A percentile compares a stretch with the other conserved stretches of the same genome.
Evolutionary conservation across 306 rosid genomes (phyloP).

Genomic region (Lathyrus sativus): DNA sequence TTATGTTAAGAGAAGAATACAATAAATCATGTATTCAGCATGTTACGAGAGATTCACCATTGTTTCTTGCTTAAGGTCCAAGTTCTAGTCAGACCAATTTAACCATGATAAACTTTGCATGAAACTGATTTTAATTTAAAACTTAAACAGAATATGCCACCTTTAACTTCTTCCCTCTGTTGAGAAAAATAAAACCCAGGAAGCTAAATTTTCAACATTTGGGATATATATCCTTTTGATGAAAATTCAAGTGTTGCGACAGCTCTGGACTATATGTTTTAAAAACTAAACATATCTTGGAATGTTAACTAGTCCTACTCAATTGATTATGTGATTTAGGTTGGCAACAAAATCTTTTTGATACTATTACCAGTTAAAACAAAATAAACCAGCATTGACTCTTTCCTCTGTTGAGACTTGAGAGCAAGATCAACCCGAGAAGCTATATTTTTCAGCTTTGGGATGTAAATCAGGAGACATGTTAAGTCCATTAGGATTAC

Average conservation of each 20-base stretch:
- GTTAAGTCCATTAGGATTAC: conserved; percentile 18
- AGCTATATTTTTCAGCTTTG: background rate
- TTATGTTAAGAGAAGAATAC: conserved; percentile 24
- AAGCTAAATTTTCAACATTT: background rate
- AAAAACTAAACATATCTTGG: too few relatives aligned
- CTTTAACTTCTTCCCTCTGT: conserved; percentile 6
- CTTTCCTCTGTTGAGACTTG: conserved; percentile 25
- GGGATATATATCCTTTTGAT: background rate
- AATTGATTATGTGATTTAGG: background rate
- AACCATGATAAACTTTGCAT: background rate
- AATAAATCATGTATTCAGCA: conserved; percentile 5
- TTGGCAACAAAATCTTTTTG: conserved; percentile 5
- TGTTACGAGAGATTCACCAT: conserved; percentile 15
- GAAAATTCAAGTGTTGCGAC: background rate
- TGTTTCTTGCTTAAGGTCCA: conserved; percentile 31
- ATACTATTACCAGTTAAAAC: too few relatives aligned
- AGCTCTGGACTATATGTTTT: background rate
- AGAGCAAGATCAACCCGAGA: conserved; percentile 11
- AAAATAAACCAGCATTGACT: conserved; percentile 10
- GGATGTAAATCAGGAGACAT: background rate
- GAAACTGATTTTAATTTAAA: conserved; percentile 27
- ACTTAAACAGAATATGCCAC: conserved; percentile 11
- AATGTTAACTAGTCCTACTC: background rate
- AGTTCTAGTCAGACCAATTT: conserved; percentile 14
- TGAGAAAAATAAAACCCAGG: conserved; percentile 19